Conservation (phyloP, 2,329 filamentous ascomycete genomes). For the Penicillium sp. region DNA sequence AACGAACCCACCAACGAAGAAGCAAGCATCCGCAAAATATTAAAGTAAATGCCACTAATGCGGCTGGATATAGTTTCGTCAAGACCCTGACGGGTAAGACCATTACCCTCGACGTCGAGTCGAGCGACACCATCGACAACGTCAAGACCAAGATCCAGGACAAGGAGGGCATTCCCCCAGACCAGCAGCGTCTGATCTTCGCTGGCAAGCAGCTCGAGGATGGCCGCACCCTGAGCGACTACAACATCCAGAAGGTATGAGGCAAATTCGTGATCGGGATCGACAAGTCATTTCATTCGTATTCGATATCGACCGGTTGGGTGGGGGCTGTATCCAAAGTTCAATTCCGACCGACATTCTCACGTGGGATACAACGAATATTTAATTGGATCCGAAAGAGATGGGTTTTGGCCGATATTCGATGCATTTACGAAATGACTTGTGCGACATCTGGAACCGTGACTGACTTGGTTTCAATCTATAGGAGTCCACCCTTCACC, state of each 20-base stretch:
- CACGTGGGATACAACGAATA: neutral
- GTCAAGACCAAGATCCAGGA: conserved; percentile 99
- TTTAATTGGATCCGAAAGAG: conserved; percentile 10
- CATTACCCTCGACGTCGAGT: conserved; percentile 99
- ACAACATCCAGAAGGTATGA: conserved; percentile 98
- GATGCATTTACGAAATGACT: neutral
- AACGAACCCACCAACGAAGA: neutral
- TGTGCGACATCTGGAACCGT: conserved; percentile 7
- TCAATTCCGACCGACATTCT: neutral
- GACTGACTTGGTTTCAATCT: conserved; percentile 33
- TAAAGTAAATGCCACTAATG: conserved; percentile 25
- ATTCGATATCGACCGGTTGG: neutral
- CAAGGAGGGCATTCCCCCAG: conserved; percentile 97
- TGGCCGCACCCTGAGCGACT: conserved; percentile 92
- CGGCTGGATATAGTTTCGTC: conserved; percentile 74
- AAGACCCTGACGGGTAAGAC: conserved; percentile 99
- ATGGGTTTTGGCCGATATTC: neutral
- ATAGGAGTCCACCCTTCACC: conserved; percentile 95
- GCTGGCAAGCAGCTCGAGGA: conserved; percentile 99
- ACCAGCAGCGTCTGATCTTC: conserved; percentile 98
- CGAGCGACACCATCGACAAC: conserved; percentile 99
- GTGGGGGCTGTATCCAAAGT: neutral
- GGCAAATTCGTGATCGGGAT: conserved; percentile 13
- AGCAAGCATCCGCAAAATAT: neutral
- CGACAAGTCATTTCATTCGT: neutral